phyloP scores from a whole-genome alignment of 1,284 basidiomycete species.

The Tremellales sp. region DNA sequence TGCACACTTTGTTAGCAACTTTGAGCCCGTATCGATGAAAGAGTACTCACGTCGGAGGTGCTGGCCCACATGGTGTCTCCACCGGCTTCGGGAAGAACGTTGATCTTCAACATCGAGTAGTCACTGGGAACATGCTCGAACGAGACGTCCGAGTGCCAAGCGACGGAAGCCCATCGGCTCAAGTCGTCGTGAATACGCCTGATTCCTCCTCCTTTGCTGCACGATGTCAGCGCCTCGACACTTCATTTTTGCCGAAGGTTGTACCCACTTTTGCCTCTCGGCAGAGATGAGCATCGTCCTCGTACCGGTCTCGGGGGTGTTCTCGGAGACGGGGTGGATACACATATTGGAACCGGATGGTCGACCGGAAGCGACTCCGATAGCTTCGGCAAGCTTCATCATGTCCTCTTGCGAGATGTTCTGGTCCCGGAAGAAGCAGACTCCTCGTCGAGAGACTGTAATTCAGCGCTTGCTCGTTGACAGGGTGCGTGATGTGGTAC shows the following conservation, averaged over 20 bases:
- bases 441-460: constrained; percentile 60
- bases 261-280: constrained; percentile 11
- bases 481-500: background rate
- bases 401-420: constrained; percentile 52
- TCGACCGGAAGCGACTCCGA: constrained; percentile 60
- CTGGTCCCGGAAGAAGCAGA: constrained; percentile 65
- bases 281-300: constrained; percentile 20
- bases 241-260: too few relatives aligned
- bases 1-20: background rate
- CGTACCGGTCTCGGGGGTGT: constrained; percentile 13
- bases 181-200: constrained; percentile 33
- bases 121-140: constrained; percentile 66
- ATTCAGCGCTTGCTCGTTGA: background rate
- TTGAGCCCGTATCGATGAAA: background rate
- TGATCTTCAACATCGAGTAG: constrained; percentile 61
- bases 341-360: constrained; percentile 39
- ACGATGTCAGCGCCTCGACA: background rate
- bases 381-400: constrained; percentile 51
- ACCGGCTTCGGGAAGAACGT: constrained; percentile 55
- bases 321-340: constrained; percentile 31
- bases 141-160: constrained; percentile 49
- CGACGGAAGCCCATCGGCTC: constrained; percentile 24
- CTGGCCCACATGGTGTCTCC: constrained; percentile 52
- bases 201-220: constrained; percentile 22
- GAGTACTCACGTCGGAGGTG: constrained; percentile 54